A percentile compares a stretch with the other conserved stretches of the same genome.
Conservation (phyloP, 306 rosid genomes). For the Cucumis hystrix region DNA sequence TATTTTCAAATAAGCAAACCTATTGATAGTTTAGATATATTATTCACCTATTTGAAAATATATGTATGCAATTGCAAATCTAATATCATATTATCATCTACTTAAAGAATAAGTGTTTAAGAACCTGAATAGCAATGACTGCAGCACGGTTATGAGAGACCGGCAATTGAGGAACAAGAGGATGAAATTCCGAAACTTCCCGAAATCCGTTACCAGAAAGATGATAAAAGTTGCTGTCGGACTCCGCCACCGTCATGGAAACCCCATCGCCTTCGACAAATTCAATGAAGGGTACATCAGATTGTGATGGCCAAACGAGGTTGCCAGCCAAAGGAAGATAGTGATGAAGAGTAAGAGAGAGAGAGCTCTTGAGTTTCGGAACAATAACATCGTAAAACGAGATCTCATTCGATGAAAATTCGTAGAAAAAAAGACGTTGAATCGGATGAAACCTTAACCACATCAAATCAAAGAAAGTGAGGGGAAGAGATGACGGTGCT, state of each 20-base stretch:
- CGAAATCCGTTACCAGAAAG: background rate
- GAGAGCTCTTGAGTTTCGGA: background rate
- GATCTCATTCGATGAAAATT: background rate
- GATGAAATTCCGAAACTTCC: background rate
- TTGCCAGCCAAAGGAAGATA: background rate
- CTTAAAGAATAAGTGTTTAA: background rate
- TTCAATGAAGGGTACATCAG: background rate
- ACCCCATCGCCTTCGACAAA: background rate
- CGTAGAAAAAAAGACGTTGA: conserved; percentile 7
- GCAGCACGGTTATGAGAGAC: background rate
- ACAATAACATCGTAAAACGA: background rate
- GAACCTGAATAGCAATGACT: background rate
- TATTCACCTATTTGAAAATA: too few species aligned
- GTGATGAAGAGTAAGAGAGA: background rate
- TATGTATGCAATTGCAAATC: too few species aligned
- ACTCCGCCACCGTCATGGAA: background rate
- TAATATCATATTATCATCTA: too few species aligned
- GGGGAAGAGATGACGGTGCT: conserved; percentile 10
- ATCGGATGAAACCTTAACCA: conserved; percentile 6
- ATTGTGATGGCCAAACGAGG: background rate
- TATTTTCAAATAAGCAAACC: too few species aligned
- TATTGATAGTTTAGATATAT: too few species aligned
- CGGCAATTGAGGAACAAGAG: background rate
- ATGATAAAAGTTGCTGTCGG: background rate
- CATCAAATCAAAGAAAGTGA: conserved; percentile 17